Conservation (phyloP, 169 alveolate genomes). For the Cryptosporidium sp. region DNA sequence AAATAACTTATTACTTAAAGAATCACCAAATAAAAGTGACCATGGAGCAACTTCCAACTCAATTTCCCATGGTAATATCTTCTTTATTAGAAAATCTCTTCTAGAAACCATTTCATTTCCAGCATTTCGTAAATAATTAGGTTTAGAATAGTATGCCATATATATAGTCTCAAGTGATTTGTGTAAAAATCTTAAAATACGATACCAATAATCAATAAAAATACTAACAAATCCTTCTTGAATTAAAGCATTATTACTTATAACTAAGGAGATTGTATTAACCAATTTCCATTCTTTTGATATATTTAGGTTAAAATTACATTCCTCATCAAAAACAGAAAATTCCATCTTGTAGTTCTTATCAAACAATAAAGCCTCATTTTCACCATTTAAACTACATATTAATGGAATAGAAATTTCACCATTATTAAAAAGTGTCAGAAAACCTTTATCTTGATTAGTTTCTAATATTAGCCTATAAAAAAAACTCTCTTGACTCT, state of each 20-base stretch:
- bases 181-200: constrained; percentile 24
- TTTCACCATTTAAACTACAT: neutral
- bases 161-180: constrained; percentile 24
- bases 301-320: neutral
- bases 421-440: constrained; percentile 32
- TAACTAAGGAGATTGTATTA: neutral
- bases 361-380: neutral
- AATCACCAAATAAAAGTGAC: constrained; percentile 56
- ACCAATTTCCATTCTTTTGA: neutral
- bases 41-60: constrained; percentile 25
- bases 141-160: constrained; percentile 40
- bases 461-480: constrained; percentile 22
- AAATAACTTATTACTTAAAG: constrained; percentile 1
- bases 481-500: neutral
- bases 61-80: constrained; percentile 60
- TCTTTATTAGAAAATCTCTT: constrained; percentile 11
- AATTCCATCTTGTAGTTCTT: constrained; percentile 3
- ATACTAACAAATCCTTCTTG: neutral
- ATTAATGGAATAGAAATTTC: constrained; percentile 37
- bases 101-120: constrained; percentile 1
- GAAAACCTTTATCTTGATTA: constrained; percentile 16
- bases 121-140: neutral
- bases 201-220: constrained; percentile 19
- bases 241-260: neutral
- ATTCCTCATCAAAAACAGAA: neutral